phyloP scores from a whole-genome alignment of 1,139 yeast genomes.

The Pichia cactophila region DNA sequence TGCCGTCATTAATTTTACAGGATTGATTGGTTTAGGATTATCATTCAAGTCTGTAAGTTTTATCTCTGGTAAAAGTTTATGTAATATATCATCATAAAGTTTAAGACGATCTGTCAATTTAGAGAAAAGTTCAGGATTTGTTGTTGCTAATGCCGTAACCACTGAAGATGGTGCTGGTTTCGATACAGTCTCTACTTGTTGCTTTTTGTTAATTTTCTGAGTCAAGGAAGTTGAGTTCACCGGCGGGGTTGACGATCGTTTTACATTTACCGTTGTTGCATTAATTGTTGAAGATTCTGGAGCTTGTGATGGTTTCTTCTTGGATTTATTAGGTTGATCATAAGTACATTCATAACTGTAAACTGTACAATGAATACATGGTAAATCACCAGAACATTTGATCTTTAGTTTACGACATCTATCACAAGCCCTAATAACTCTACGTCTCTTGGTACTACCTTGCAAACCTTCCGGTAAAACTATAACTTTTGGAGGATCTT shows the following conservation, averaged over 20 bases:
- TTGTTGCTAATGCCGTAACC: conserved; percentile 14
- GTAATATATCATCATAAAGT: conserved; percentile 27
- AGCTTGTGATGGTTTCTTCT: conserved; percentile 11
- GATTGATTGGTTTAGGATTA: conserved; percentile 27
- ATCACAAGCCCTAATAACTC: conserved; percentile 83
- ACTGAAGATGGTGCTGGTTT: conserved; percentile 10
- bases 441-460: conserved; percentile 44
- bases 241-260: neutral
- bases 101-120: conserved; percentile 25
- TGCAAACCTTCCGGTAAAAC: conserved; percentile 18
- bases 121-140: conserved; percentile 23
- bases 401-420: conserved; percentile 64
- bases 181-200: neutral
- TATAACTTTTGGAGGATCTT: conserved; percentile 22
- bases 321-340: conserved; percentile 37
- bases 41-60: conserved; percentile 27
- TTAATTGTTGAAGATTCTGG: neutral
- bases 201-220: neutral
- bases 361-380: conserved; percentile 85
- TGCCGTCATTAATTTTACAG: conserved; percentile 25
- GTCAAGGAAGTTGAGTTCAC: neutral
- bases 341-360: conserved; percentile 68
- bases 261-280: neutral
- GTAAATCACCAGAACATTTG: conserved; percentile 81
- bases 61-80: conserved; percentile 25